These are phyloP conservation scores for Curvularia lunata DNA, from an alignment of 2,329 filamentous ascomycete species.

Conservation along the genomic window DNA sequence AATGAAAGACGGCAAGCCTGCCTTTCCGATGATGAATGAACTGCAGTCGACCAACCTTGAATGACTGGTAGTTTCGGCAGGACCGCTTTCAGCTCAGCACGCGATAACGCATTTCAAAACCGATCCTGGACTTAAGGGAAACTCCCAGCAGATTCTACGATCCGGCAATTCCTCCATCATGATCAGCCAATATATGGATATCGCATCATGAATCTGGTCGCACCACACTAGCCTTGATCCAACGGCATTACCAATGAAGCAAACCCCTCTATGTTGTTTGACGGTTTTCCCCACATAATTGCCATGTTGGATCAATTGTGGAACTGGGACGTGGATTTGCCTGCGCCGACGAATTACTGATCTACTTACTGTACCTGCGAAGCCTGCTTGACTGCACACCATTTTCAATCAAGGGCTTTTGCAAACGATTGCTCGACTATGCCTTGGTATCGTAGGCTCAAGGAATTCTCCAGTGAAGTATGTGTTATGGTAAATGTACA, in stretches of 20 bases:
- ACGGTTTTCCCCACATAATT: background rate
- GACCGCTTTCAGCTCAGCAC: background rate
- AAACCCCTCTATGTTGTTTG: background rate
- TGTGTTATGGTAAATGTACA: slow-evolving; percentile 17
- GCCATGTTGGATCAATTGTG: background rate
- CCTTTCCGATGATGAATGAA: background rate
- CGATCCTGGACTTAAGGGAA: background rate
- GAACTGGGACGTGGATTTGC: background rate
- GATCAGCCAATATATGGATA: background rate
- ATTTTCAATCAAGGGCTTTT: background rate
- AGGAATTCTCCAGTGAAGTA: slow-evolving; percentile 29
- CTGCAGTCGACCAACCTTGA: background rate
- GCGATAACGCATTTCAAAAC: background rate
- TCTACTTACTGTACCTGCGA: background rate
- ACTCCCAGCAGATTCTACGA: background rate
- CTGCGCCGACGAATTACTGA: background rate
- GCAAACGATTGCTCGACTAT: background rate
- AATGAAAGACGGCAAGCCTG: background rate
- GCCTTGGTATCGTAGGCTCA: slow-evolving; percentile 16
- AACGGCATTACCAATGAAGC: background rate
- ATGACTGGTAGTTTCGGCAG: background rate
- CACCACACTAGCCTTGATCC: background rate
- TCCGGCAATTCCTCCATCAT: background rate
- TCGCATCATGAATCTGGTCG: background rate
- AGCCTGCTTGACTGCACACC: background rate